Conservation (phyloP, 768 basidiomycete genomes). For the Tulasnella sp. region DNA sequence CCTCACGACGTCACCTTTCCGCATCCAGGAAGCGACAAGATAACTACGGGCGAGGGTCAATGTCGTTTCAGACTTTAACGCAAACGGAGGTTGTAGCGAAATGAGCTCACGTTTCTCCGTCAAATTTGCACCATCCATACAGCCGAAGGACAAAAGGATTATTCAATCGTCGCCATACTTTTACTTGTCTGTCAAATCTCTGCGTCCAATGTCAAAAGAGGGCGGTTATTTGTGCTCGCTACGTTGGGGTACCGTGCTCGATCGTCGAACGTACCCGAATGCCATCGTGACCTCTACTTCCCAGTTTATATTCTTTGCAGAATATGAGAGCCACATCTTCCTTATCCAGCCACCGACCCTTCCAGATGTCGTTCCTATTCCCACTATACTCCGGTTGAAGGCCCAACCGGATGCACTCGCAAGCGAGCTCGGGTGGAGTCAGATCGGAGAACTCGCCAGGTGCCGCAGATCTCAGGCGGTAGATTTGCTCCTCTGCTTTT, state of each 20-base stretch:
- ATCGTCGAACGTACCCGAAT: not conserved
- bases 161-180: conserved; percentile 8
- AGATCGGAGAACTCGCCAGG: not conserved
- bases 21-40: not conserved
- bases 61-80: not conserved
- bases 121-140: not conserved
- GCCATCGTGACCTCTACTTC: not conserved
- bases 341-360: conserved; percentile 17
- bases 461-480: not conserved
- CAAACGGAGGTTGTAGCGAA: not conserved
- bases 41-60: not conserved
- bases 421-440: not conserved
- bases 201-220: not conserved
- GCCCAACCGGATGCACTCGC: not conserved
- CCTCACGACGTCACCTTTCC: not conserved
- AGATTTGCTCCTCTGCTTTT: not conserved
- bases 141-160: not conserved
- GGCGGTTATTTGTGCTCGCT: not conserved
- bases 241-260: not conserved
- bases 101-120: not conserved
- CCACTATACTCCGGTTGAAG: not conserved
- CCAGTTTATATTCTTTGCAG: not conserved
- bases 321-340: conserved; percentile 11
- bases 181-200: conserved; percentile 7
- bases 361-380: conserved; percentile 1